Conservation (phyloP, 306 rosid genomes). For the Medicago arabica region DNA sequence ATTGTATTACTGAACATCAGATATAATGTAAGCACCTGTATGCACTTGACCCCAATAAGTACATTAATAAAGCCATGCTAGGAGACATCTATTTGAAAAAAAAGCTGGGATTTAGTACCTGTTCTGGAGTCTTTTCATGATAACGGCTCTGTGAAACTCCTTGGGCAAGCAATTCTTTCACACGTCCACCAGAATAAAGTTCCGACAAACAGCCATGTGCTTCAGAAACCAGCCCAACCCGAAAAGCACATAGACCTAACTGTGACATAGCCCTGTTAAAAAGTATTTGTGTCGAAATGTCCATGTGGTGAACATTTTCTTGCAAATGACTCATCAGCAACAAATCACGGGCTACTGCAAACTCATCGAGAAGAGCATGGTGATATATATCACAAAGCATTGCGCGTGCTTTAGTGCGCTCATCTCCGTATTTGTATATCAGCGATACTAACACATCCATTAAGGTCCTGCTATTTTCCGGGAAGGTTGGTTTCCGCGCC, state of each 20-base stretch:
- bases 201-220: constrained; percentile 93
- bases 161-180: constrained; percentile 95
- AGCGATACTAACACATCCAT: constrained; percentile 85
- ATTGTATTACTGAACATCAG: not conserved
- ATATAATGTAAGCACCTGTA: not conserved
- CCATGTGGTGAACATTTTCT: constrained; percentile 88
- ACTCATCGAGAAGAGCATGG: constrained; percentile 88
- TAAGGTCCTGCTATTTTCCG: constrained; percentile 76
- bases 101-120: constrained; percentile 53
- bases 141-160: constrained; percentile 93
- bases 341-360: constrained; percentile 83
- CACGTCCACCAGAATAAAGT: constrained; percentile 97
- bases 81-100: constrained; percentile 6
- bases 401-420: constrained; percentile 93
- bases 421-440: constrained; percentile 86
- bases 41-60: not conserved
- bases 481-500: constrained; percentile 83
- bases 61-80: not conserved
- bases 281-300: constrained; percentile 92
- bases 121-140: constrained; percentile 99
- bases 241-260: constrained; percentile 91
- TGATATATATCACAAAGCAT: constrained; percentile 99
- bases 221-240: constrained; percentile 77
- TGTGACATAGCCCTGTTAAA: constrained; percentile 96
- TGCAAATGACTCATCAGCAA: constrained; percentile 98